Percentiles rank a stretch among this genome's conserved stretches.
Evolutionary conservation across 768 basidiomycete genomes (phyloP).

Genomic region (Podaxis pistillaris): DNA sequence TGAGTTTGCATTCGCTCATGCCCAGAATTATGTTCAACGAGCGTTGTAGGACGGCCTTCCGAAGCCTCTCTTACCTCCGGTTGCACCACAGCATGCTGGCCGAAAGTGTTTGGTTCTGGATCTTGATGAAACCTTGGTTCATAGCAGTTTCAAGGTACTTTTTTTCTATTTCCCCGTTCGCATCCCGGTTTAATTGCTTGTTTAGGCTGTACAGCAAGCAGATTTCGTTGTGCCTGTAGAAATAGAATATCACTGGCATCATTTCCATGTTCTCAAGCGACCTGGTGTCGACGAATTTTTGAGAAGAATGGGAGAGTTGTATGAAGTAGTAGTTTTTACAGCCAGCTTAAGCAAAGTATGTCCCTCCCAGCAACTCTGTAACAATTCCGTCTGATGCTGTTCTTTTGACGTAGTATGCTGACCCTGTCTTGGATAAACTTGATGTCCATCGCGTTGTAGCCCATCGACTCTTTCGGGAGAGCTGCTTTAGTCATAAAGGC

Average conservation of each 20-base stretch:
- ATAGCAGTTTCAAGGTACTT: slow-evolving; percentile 94
- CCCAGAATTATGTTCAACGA: not conserved
- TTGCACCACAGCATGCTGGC: slow-evolving; percentile 80
- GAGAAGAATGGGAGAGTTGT: slow-evolving; percentile 96
- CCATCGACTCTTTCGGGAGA: slow-evolving; percentile 94
- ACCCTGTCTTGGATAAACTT: slow-evolving; percentile 96
- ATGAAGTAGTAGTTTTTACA: slow-evolving; percentile 97
- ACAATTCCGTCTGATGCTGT: slow-evolving; percentile 1
- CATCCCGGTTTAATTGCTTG: slow-evolving; percentile 9
- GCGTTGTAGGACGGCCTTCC: slow-evolving; percentile 75
- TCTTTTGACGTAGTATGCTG: slow-evolving; percentile 73
- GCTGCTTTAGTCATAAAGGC: slow-evolving; percentile 98
- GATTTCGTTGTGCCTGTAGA: slow-evolving; percentile 99
- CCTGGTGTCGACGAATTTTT: slow-evolving; percentile 97
- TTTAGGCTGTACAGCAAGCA: slow-evolving; percentile 84
- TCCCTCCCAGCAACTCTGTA: slow-evolving; percentile 13
- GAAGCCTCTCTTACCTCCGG: slow-evolving; percentile 81
- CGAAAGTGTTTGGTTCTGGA: slow-evolving; percentile 96
- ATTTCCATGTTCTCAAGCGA: slow-evolving; percentile 97
- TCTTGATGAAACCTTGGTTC: slow-evolving; percentile 94
- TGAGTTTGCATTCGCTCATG: slow-evolving; percentile 38
- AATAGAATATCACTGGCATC: slow-evolving; percentile 98
- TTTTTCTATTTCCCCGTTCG: not conserved
- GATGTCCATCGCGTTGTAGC: slow-evolving; percentile 90
- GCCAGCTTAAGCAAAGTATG: slow-evolving; percentile 96